These are phyloP conservation scores for Picochlorum sp. DNA, from an alignment of 139 green algal genomes.

Conservation along the genomic window DNA sequence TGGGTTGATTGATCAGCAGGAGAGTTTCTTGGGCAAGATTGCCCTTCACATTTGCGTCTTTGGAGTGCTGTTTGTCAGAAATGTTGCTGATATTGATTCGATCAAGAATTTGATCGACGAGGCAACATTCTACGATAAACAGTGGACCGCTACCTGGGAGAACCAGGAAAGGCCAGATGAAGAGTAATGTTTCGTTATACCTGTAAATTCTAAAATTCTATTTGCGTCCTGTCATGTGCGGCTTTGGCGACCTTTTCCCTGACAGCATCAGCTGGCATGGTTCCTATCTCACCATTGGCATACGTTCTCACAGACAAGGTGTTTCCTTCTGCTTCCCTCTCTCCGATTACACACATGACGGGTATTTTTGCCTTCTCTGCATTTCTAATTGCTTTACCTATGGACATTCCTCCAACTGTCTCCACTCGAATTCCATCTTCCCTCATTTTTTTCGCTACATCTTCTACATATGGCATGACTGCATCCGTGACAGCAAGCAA, in stretches of 20 bases:
- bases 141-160: slow-evolving; percentile 74
- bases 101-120: slow-evolving; percentile 79
- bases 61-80: slow-evolving; percentile 63
- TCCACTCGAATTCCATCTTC: slow-evolving; percentile 51
- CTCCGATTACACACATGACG: slow-evolving; percentile 74
- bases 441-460: slow-evolving; percentile 53
- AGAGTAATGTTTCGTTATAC: background rate
- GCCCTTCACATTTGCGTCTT: slow-evolving; percentile 68
- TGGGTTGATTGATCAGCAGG: slow-evolving; percentile 83
- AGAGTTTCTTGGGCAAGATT: slow-evolving; percentile 85
- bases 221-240: background rate
- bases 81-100: slow-evolving; percentile 53
- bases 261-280: slow-evolving; percentile 24
- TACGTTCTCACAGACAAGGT: slow-evolving; percentile 63
- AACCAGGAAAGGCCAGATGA: slow-evolving; percentile 55
- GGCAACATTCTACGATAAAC: slow-evolving; percentile 90
- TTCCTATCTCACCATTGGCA: slow-evolving; percentile 49
- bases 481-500: slow-evolving; percentile 75
- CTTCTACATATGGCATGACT: slow-evolving; percentile 48
- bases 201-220: no score
- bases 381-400: slow-evolving; percentile 63
- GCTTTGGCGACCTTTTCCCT: slow-evolving; percentile 10
- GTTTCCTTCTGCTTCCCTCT: slow-evolving; percentile 52
- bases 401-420: slow-evolving; percentile 37
- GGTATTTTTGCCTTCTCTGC: slow-evolving; percentile 77